phyloP scores from a whole-genome alignment of 257 asterid genomes.

The Jacaranda mimosifolia region DNA sequence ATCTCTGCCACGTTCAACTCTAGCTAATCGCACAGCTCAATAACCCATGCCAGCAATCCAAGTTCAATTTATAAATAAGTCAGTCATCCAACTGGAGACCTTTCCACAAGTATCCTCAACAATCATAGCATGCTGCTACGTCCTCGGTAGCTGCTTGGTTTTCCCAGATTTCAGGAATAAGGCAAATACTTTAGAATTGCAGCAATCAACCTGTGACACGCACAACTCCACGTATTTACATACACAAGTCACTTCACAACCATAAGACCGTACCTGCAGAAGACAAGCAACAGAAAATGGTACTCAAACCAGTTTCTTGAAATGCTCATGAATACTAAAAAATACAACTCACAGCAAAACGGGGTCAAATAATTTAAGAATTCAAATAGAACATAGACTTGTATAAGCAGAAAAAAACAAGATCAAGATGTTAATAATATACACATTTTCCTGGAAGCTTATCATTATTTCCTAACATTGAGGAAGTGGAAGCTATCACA shows the following conservation, averaged over 20 bases:
- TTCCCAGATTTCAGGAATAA: background rate
- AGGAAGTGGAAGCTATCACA: background rate
- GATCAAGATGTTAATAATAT: background rate
- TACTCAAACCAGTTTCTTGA: background rate
- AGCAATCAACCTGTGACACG: slow-evolving; percentile 18
- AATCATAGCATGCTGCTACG: background rate
- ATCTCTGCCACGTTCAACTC: background rate
- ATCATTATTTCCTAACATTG: background rate
- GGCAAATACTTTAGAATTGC: slow-evolving; percentile 6
- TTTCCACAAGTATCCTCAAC: background rate
- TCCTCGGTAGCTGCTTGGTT: slow-evolving; percentile 2
- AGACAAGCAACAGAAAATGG: background rate
- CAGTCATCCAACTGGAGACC: background rate
- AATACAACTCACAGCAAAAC: background rate
- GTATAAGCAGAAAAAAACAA: background rate
- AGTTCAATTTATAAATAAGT: slow-evolving; percentile 2
- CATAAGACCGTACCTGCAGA: slow-evolving; percentile 32
- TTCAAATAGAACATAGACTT: no score
- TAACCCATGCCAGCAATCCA: background rate
- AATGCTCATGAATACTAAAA: background rate
- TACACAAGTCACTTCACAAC: slow-evolving; percentile 10
- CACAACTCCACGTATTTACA: slow-evolving; percentile 31
- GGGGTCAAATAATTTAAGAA: background rate
- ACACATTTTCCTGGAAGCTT: background rate
- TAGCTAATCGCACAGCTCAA: background rate